Percentiles rank a stretch among this genome's conserved stretches.
Evolutionary conservation across 106 monocot genomes (phyloP).

Genomic region (Posidonia australis): DNA sequence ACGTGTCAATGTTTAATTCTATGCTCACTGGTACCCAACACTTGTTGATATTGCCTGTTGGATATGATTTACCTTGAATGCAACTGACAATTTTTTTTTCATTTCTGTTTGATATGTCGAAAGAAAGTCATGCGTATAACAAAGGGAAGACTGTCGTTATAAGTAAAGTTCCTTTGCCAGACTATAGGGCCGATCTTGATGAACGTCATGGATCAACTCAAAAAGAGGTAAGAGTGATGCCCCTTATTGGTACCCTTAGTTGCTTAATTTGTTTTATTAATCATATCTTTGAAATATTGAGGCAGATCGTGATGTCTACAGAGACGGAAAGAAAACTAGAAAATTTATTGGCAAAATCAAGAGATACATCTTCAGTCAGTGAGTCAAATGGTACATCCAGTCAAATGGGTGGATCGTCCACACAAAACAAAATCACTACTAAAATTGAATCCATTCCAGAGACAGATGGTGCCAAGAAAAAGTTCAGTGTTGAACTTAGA

Average conservation of each 20-base stretch:
- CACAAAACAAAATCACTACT: constrained; percentile 8
- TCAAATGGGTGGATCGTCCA: constrained; percentile 13
- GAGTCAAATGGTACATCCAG: constrained; percentile 34
- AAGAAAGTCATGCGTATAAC: constrained; percentile 89
- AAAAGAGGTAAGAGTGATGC: constrained; percentile 49
- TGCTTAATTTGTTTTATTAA: neutral
- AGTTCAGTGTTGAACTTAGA: constrained; percentile 57
- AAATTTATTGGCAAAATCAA: constrained; percentile 59
- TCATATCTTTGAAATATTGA: neutral
- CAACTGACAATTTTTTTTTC: constrained; percentile 10
- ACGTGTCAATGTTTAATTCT: too few relatives aligned
- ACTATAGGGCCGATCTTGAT: constrained; percentile 98
- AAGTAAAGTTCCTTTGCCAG: constrained; percentile 92
- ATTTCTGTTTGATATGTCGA: constrained; percentile 24
- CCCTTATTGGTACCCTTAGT: neutral
- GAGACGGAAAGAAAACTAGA: constrained; percentile 81
- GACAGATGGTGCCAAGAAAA: constrained; percentile 26
- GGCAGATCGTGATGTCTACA: constrained; percentile 87
- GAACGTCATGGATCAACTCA: constrained; percentile 92
- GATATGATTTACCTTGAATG: neutral
- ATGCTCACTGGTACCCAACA: too few relatives aligned
- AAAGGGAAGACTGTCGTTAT: constrained; percentile 88
- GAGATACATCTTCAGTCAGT: constrained; percentile 13
- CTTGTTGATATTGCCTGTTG: neutral
- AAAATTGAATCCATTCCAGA: constrained; percentile 15